Percentiles rank a stretch among this genome's conserved stretches.
Conservation (phyloP, 2,329 filamentous ascomycete genomes). For the Epichloe gansuensis region DNA sequence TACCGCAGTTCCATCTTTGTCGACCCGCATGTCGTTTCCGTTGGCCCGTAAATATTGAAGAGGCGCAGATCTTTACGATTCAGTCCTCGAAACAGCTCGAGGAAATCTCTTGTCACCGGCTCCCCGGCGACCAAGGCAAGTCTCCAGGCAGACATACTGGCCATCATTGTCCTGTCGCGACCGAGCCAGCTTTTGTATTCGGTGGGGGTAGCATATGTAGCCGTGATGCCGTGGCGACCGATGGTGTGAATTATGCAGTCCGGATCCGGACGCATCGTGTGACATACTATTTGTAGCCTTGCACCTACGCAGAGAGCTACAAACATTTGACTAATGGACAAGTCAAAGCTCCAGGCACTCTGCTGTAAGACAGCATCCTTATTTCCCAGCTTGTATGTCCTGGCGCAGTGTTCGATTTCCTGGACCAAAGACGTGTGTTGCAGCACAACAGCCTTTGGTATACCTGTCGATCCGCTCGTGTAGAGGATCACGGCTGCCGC, state of each 20-base stretch:
- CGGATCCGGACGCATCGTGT: conserved; percentile 17
- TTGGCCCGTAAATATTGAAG: conserved; percentile 18
- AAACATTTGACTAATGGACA: conserved; percentile 27
- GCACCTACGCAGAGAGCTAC: conserved; percentile 24
- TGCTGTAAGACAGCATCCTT: conserved; percentile 25
- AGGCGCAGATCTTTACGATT: conserved; percentile 1
- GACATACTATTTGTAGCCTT: conserved; percentile 22
- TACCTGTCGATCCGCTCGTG: conserved; percentile 20
- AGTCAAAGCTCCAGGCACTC: conserved; percentile 28
- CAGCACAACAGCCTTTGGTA: conserved; percentile 30
- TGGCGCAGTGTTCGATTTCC: conserved; percentile 13
- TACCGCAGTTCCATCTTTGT: not conserved
- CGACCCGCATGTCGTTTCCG: conserved; percentile 10
- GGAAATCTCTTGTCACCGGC: conserved; percentile 7
- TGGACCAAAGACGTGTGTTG: conserved; percentile 18
- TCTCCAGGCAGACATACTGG: conserved; percentile 10
- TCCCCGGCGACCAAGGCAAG: conserved; percentile 18
- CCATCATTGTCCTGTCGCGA: conserved; percentile 7
- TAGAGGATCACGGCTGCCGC: conserved; percentile 19
- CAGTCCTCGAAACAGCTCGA: conserved; percentile 2
- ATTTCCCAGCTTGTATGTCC: conserved; percentile 8
- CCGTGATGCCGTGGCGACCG: conserved; percentile 20
- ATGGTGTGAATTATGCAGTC: conserved; percentile 24
- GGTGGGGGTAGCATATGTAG: conserved; percentile 27
- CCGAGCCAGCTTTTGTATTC: conserved; percentile 24